These are phyloP conservation scores for Penicillium sp. DNA, from an alignment of 2,329 filamentous ascomycete genomes.

Conservation along the genomic window DNA sequence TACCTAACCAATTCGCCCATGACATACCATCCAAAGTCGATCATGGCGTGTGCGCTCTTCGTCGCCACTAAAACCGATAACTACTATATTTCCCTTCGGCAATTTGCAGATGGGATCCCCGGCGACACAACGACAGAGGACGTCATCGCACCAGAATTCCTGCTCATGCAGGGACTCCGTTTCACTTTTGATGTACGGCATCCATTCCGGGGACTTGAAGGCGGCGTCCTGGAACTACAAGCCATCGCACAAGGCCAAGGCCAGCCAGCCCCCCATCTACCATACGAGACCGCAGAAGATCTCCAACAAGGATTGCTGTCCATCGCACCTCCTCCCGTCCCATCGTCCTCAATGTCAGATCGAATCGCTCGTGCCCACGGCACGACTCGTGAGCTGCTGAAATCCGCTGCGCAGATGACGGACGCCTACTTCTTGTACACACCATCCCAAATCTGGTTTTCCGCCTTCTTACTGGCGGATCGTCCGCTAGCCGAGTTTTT, in stretches of 20 bases:
- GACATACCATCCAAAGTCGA: constrained; percentile 85
- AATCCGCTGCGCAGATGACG: constrained; percentile 72
- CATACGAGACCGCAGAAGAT: constrained; percentile 25
- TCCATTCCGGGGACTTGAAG: constrained; percentile 79
- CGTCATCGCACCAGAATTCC: constrained; percentile 82
- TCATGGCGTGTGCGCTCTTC: constrained; percentile 83
- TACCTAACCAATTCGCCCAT: constrained; percentile 92
- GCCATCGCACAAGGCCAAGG: constrained; percentile 56
- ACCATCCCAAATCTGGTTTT: constrained; percentile 85
- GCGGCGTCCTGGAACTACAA: constrained; percentile 71
- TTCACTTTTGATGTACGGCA: constrained; percentile 92
- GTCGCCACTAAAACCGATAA: constrained; percentile 90
- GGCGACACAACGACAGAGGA: constrained; percentile 67
- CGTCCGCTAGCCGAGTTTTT: constrained; percentile 38
- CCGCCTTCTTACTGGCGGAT: constrained; percentile 69
- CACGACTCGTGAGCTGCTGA: constrained; percentile 64
- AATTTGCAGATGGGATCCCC: constrained; percentile 61
- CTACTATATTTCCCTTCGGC: constrained; percentile 58
- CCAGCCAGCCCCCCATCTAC: constrained; percentile 25
- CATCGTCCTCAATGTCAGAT: constrained; percentile 30
- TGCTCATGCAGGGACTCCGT: constrained; percentile 80
- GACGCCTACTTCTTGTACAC: constrained; percentile 97
- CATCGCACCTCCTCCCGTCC: constrained; percentile 24
- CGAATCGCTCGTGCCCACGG: constrained; percentile 58
- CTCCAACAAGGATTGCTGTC: constrained; percentile 26